Evolutionary conservation across 306 rosid genomes (phyloP), one percentile per base, ranked within the genome.

Genomic region (Leucaena leucocephala): DNA sequence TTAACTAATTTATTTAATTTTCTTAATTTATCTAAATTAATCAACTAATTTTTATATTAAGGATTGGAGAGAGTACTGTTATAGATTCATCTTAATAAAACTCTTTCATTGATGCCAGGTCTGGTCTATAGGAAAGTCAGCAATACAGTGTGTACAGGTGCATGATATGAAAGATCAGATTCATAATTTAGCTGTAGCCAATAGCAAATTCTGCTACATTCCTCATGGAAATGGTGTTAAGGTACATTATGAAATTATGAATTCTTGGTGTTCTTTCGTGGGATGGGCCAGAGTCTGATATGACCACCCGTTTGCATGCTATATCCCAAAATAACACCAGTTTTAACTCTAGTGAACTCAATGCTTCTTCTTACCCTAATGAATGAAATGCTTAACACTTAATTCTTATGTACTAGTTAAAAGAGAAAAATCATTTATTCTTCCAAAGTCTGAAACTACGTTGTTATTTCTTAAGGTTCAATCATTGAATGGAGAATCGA

Each of bases 161-260:
- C 89, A 86, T 40, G 95, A 94, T 42, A 83, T 88, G 97, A 94
- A 92, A 89, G 98, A 89, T 73, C 98, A 91, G 69, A 86, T 94
- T 84, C 95, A 88, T 74, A 89, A 84, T 71, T 72, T 92, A 55
- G 86, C 80, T 38, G 84, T 92, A 75, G 72, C 85, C 69, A 82
- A 86, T 27, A 84, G 80, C 76, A 52, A 85, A 77, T 81, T 84
- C 46, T 91, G 93, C 89, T 90, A 88, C 91, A 85, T 91, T 81
- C 88, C 97, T 21, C 97, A 92, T 61, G 91, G 97, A 58, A 58
- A 82, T 61, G 97, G 97, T 73, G 72, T 92, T 80, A 92, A 90
- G 98, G 98, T 91, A 87, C 42, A 58, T 2, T 15, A 76, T 45
- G 55, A 71, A 57, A 70, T 55, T 27, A 42, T 44, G 34, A 76